Evolutionary conservation across 2,329 filamentous ascomycete genomes (phyloP), one percentile per base, ranked within the genome.

Genomic region (Colletotrichum kahawae): DNA sequence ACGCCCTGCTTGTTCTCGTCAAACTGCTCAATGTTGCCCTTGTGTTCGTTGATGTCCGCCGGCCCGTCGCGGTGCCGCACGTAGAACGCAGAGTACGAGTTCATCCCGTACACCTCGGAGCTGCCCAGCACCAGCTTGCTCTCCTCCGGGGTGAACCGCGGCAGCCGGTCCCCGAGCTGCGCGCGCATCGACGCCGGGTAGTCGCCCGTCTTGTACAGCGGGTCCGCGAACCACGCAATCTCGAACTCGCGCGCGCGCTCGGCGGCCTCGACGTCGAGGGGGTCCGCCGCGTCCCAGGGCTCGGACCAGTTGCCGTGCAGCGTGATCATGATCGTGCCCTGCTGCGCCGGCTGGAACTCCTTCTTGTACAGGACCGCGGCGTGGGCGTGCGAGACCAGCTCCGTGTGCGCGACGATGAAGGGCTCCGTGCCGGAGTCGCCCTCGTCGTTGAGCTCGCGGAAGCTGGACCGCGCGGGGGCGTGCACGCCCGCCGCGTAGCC

Each of bases 221-320:
- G 84, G 60, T 85, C 83, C 12, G 80, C 84, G 56, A 85, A 87
- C 85, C 85, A 87, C 2, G 80, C 84, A 56, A 86, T 85, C 70
- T 86, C 83, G 33, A 87, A 87, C 67, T 86, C 84, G 27, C 81
- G 81, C 1, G 83, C 82, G n/a, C 84, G 80, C 71, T 86, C 79
- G 8, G 84, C 83, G 1, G 84, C 84, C 54, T 82, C 83, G 14
- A 83, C 77, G 64, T 85, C 84, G 18, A 78, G 78, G 2, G 82
- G 82, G 21, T 84, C 82, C 5, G 79, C 70, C 9, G 77, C 78
- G 65, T 85, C 83, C 83, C 83, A 86, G 0, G 84, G 85, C 71
- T 85, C 83, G 4, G 83, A 84, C 81, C 84, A 86, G 70, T 86
- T 85, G 5, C 84, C 85, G 71, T 85, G 82, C 2, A 86, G 80